Base-by-base conservation (phyloP, 192 early-diverging fungal species). In the Linderina pennispora region DNA sequence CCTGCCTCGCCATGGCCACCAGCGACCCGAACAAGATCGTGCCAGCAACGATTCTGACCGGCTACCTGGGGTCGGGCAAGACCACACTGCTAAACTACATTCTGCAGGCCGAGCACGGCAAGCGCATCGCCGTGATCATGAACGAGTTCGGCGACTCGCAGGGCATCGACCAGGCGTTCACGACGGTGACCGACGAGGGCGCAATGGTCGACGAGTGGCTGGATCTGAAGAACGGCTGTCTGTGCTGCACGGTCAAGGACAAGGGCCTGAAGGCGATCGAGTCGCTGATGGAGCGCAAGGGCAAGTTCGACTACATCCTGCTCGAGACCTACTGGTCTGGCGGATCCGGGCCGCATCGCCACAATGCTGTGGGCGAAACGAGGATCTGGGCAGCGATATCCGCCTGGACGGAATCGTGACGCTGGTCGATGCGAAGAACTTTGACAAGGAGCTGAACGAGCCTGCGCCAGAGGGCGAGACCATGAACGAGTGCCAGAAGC, bases 91-190 rank as follows among this genome's bases (percentile, higher is more conserved):
- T 98, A 10, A 94, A 86, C 58, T 82, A 88, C 59, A 88, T 91
- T 19, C 35, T 91, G 33, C 83, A 80, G 0, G 83, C 80, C 24
- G 80, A 86, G 55, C 97, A 97, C 48, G 82, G 88, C n/a, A 92
- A 92, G 60, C 85, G 87, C 16, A 95, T 99, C 31, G 97, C 97
- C 0, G 92, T 99, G 17, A 93, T 99, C 23, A 77, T 99, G 63
- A 99, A 99, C 57, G 97, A 99, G 75, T 99, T 99, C 80, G 97
- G 94, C 34, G 93, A 96, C 53, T 84, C 85, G 37, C 82, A 87
- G 20, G 97, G 89, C 15, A 92, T 99, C 46, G 97, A 99, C 62
- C 91, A 95, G 61, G 79, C 88, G 34, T 73, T 97, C 45, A 77
- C 93, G 17, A 83, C 80, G 23, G 76, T 89, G 40, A 77, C 66